Evolutionary conservation across 1,284 basidiomycete genomes (phyloP), one percentile per base, ranked within the genome.

Genomic region (Ganoderma boninense): DNA sequence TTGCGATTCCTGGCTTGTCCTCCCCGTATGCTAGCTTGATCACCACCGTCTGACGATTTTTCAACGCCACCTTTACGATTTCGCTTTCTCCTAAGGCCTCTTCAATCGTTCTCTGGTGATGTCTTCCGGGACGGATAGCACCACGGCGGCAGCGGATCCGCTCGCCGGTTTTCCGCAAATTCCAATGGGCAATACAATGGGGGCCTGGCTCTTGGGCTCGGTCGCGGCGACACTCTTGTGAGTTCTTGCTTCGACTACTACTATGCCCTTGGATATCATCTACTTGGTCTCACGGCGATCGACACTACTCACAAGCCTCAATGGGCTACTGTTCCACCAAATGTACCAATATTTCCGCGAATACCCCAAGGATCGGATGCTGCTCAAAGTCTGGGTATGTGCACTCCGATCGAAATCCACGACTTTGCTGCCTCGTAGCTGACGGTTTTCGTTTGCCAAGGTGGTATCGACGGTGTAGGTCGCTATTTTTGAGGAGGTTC

Each of bases 371-470:
- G 68, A 69, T 43, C 59, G 60, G 4, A 1, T 6, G 13, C 23
- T 69, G 2, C 60, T 69, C 13, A 69, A 65, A 29, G 6, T 6
- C 6, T 69, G 68, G 68, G 68, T 69, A 38, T 42, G 68, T 65
- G 4, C 64, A n/a, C 26, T 23, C n/a, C 29, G 29, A 32, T 29
- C 10, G 16, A 2, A 13, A 1, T 6, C 14, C 42, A 23, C 13
- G 4, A 20, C 13, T 20, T 43, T 11, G 4, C 20, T 23, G n/a
- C n/a, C 5, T n/a, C n/a, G 3, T 10, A 8, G n/a, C 40, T 49
- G 29, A n/a, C 35, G 4, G 6, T 16, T 13, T 18, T 18, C 52
- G 5, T 16, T 4, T 11, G n/a, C 11, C 1, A 32, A 68, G 67
- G 67, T 68, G 4, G 8, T 54, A n/a, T 10, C n/a, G 4, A 62